Base-by-base conservation (phyloP, 1,284 basidiomycete species). In the Cutaneotrichosporon sp. region DNA sequence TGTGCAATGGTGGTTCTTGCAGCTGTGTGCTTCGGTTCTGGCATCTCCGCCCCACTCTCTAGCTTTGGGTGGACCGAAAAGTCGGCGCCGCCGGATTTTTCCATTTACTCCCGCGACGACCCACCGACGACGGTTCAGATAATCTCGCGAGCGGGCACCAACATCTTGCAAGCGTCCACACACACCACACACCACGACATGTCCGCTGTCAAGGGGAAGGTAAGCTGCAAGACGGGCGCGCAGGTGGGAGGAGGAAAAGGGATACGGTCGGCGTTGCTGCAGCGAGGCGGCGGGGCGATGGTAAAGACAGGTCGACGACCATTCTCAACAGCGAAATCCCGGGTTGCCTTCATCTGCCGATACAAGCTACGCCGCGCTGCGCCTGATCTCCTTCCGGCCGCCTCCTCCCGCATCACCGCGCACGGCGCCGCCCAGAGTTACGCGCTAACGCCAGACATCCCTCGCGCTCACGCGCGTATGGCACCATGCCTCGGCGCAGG, bases 401-500 rank as follows among this genome's bases (percentile, higher is more conserved):
- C n/a, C n/a, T n/a, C 13, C 10, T n/a, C 23, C 4, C 12, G 41
- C 15, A 13, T 18, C 8, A 30, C 46, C 15, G 15, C 4, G 9
- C 8, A 14, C 12, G 10, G 1, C 8, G 10, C 17, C 18, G 26
- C 14, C 22, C 12, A 34, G 12, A 12, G 14, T 36, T 26, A 35
- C 34, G 15, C 8, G 15, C 50, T 50, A 30, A 56, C 51, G 18
- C 30, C 59, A 97, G 93, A 94, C 96, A 37, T 86, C 87, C 4
- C 82, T 98, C 58, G 93, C 91, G 0, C 93, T 93, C 67, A 86
- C 89, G 17, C 81, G 93, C 45, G 85, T 91, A 46, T 99, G 94
- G 96, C 92, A 97, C 74, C 88, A 90, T 61, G 89, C 94, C 58
- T 88, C 93, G 63, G 93, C 94, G 14, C 83, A 86, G 21, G 87